Evolutionary conservation across 2,329 filamentous ascomycete species (phyloP).

Genomic region (Aspergillus vadensis): DNA sequence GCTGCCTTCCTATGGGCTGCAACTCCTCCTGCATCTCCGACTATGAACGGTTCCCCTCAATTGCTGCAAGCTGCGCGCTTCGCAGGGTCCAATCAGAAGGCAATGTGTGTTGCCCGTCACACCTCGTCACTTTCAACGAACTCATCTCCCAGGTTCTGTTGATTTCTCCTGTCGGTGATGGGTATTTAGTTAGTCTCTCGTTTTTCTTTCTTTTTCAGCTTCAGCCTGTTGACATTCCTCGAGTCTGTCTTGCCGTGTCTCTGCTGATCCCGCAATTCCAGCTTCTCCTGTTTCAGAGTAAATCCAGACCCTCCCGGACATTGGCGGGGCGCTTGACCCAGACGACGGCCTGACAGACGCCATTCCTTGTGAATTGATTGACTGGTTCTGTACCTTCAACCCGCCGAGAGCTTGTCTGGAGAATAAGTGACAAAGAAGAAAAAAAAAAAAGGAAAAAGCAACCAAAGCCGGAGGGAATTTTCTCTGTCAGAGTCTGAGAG

Average conservation of each 20-base stretch:
- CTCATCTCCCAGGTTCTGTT: conserved; percentile 5
- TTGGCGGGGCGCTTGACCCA: neutral
- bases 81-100: conserved; percentile 1
- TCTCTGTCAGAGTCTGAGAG: neutral
- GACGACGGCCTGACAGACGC: conserved; percentile 1
- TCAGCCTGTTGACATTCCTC: neutral
- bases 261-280: neutral
- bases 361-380: neutral
- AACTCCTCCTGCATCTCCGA: neutral
- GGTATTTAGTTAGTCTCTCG: neutral
- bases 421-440: neutral
- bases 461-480: neutral
- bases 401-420: neutral
- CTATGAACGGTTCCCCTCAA: neutral
- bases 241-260: conserved; percentile 1
- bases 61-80: conserved; percentile 8
- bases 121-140: neutral
- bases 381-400: neutral
- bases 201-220: conserved; percentile 8
- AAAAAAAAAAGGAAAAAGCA: neutral
- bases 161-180: neutral
- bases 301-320: conserved; percentile 1
- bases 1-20: neutral
- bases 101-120: neutral
- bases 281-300: neutral